These are phyloP conservation scores for Setaria viridis DNA, from an alignment of 202 grass and related monocot species.

Conservation along the genomic window DNA sequence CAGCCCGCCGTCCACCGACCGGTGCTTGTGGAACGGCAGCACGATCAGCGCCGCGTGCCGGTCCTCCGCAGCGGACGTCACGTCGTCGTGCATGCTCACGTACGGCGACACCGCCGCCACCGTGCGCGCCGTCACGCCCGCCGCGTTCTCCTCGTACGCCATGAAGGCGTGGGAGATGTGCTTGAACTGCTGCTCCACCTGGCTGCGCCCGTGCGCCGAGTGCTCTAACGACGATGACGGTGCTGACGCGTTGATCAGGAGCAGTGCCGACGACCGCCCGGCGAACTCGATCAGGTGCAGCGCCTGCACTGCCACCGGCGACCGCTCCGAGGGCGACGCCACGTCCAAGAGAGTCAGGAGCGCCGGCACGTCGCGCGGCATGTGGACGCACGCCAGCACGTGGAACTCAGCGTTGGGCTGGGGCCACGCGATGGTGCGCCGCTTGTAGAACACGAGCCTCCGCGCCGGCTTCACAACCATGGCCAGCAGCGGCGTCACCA, in stretches of 20 bases:
- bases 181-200: slow-evolving; percentile 63
- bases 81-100: slow-evolving; percentile 76
- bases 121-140: slow-evolving; percentile 44
- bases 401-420: slow-evolving; percentile 63
- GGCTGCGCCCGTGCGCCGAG: slow-evolving; percentile 35
- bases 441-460: slow-evolving; percentile 63
- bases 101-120: slow-evolving; percentile 65
- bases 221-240: slow-evolving; percentile 32
- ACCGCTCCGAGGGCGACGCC: slow-evolving; percentile 43
- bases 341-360: slow-evolving; percentile 59
- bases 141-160: slow-evolving; percentile 55
- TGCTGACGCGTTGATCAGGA: slow-evolving; percentile 51
- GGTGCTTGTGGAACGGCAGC: slow-evolving; percentile 86
- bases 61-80: slow-evolving; percentile 60
- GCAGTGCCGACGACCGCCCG: slow-evolving; percentile 61
- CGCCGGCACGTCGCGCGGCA: slow-evolving; percentile 56
- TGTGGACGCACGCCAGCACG: slow-evolving; percentile 66
- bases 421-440: slow-evolving; percentile 60
- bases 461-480: slow-evolving; percentile 64
- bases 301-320: slow-evolving; percentile 55
- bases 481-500: slow-evolving; percentile 58
- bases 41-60: slow-evolving; percentile 66
- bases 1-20: slow-evolving; percentile 67
- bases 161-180: slow-evolving; percentile 71
- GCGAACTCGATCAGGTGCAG: slow-evolving; percentile 78